Evolutionary conservation across 768 basidiomycete genomes (phyloP).

Genomic region (Hericium rajendrae): DNA sequence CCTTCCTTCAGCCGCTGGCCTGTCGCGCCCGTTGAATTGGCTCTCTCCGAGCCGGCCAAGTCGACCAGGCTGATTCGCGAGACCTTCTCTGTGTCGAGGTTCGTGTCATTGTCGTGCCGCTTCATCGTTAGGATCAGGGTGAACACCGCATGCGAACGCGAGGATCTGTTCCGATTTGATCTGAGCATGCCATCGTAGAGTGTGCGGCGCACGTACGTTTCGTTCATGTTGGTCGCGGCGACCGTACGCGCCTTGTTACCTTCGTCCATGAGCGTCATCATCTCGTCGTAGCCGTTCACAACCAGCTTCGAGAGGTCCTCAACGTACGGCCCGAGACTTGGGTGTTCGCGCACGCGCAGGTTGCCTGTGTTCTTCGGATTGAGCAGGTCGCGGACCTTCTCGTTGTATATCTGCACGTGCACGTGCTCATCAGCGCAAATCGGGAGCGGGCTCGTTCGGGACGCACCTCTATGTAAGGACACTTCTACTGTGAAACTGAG

Average conservation of each 20-base stretch:
- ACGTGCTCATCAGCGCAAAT: background rate
- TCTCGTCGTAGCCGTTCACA: slow-evolving; percentile 86
- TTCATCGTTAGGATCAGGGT: slow-evolving; percentile 92
- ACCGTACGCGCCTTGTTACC: slow-evolving; percentile 98
- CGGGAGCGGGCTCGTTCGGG: background rate
- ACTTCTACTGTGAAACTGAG: slow-evolving; percentile 88
- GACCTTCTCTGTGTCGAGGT: slow-evolving; percentile 96
- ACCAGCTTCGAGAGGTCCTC: slow-evolving; percentile 93
- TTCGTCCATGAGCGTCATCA: slow-evolving; percentile 99
- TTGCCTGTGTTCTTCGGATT: slow-evolving; percentile 97
- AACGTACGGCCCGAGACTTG: slow-evolving; percentile 93
- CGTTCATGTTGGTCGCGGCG: slow-evolving; percentile 99
- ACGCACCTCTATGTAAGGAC: slow-evolving; percentile 91
- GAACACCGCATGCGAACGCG: slow-evolving; percentile 96
- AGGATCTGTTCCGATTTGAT: slow-evolving; percentile 45
- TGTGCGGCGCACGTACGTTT: slow-evolving; percentile 45
- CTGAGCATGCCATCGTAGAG: background rate
- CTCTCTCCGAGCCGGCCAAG: slow-evolving; percentile 92
- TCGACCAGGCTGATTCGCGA: slow-evolving; percentile 96
- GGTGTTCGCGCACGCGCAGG: slow-evolving; percentile 94
- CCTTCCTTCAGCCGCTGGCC: slow-evolving; percentile 95
- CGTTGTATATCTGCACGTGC: slow-evolving; percentile 77
- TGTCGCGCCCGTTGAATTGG: slow-evolving; percentile 96
- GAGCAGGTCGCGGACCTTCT: slow-evolving; percentile 94
- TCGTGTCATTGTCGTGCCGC: slow-evolving; percentile 72